Percentiles rank a stretch among this genome's conserved stretches.
Conservation (phyloP, 2,329 filamentous ascomycete genomes). For the Penicillium aurantiogriseum region DNA sequence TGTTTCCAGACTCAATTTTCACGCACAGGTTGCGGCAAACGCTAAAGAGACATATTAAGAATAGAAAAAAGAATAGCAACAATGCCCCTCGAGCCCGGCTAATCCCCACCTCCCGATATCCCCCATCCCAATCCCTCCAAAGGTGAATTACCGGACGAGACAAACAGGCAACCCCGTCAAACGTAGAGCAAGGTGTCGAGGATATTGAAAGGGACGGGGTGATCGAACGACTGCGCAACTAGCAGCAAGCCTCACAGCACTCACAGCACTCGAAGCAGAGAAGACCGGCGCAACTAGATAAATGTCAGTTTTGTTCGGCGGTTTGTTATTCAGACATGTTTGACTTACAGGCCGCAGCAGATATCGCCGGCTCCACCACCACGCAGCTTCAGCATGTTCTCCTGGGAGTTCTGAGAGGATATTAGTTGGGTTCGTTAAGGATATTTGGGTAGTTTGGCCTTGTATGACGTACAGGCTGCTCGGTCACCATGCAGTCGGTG, state of each 20-base stretch:
- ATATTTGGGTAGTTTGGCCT: background rate
- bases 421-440: background rate
- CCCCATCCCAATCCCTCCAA: background rate
- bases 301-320: slow-evolving; percentile 1
- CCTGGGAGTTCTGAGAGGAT: slow-evolving; percentile 15
- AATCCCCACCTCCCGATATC: background rate
- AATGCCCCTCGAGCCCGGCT: background rate
- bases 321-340: background rate
- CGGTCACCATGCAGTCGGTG: slow-evolving; percentile 18
- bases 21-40: background rate
- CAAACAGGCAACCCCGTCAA: background rate
- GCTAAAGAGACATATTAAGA: background rate
- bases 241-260: slow-evolving; percentile 34
- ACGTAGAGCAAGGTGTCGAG: background rate
- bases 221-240: slow-evolving; percentile 2
- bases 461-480: slow-evolving; percentile 26
- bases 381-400: slow-evolving; percentile 29
- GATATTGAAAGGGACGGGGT: background rate
- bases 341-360: slow-evolving; percentile 35
- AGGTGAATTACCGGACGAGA: background rate
- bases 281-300: slow-evolving; percentile 30
- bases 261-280: slow-evolving; percentile 34
- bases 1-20: background rate
- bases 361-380: slow-evolving; percentile 32
- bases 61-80: background rate